Evolutionary conservation across 768 basidiomycete genomes (phyloP).

Genomic region (Pisolithus microcarpus): DNA sequence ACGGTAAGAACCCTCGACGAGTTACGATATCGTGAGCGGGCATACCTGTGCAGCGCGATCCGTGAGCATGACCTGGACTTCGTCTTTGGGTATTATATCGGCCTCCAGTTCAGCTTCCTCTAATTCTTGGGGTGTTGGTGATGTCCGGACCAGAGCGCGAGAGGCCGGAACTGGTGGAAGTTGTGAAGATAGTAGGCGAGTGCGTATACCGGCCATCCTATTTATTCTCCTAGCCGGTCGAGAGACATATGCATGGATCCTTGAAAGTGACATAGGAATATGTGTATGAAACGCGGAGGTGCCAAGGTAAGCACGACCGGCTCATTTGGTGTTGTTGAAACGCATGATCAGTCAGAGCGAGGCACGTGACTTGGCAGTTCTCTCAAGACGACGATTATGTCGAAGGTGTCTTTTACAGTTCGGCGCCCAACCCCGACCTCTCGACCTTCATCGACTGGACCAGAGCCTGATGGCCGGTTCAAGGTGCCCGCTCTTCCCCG

Average conservation of each 20-base stretch:
- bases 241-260: neutral
- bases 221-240: neutral
- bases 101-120: constrained; percentile 58
- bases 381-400: neutral
- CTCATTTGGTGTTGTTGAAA: neutral
- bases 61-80: constrained; percentile 55
- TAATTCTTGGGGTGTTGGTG: constrained; percentile 48
- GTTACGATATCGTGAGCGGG: constrained; percentile 1
- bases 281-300: neutral
- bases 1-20: neutral
- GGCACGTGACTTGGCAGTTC: neutral
- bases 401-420: constrained; percentile 76
- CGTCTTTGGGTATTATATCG: constrained; percentile 46
- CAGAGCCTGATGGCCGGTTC: constrained; percentile 54
- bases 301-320: neutral
- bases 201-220: constrained; percentile 2
- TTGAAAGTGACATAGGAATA: neutral
- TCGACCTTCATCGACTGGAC: constrained; percentile 53
- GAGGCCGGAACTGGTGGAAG: constrained; percentile 38
- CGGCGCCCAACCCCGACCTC: constrained; percentile 70
- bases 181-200: constrained; percentile 1
- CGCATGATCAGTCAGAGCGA: neutral
- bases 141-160: constrained; percentile 41
- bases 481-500: constrained; percentile 57
- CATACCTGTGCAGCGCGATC: constrained; percentile 71